Conservation (phyloP, 768 basidiomycete genomes). For the Neoboletus magnificus region DNA sequence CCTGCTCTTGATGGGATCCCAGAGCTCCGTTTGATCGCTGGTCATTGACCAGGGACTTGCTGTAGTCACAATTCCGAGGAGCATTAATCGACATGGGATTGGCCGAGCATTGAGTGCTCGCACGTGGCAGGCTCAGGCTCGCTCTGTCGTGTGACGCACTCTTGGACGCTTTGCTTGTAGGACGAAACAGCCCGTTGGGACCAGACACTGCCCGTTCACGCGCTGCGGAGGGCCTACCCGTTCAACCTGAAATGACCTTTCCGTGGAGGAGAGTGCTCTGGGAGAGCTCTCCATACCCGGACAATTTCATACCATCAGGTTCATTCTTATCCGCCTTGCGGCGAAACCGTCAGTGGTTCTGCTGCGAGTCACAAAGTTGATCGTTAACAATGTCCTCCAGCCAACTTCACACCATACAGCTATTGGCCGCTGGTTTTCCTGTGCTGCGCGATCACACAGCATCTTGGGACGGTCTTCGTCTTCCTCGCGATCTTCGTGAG, state of each 20-base stretch:
- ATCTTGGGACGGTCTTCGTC: constrained; percentile 73
- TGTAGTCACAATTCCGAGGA: constrained; percentile 14
- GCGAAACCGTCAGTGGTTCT: constrained; percentile 62
- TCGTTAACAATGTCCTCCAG: constrained; percentile 37
- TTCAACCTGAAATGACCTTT: constrained; percentile 14
- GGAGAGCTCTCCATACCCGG: constrained; percentile 71
- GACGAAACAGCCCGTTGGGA: not conserved
- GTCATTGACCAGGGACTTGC: not conserved
- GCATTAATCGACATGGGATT: constrained; percentile 6
- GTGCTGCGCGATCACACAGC: constrained; percentile 78
- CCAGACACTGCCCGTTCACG: not conserved
- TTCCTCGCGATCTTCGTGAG: constrained; percentile 80
- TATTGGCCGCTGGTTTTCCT: constrained; percentile 70
- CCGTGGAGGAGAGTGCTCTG: constrained; percentile 77
- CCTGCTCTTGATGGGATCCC: constrained; percentile 1
- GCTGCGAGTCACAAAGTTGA: constrained; percentile 4
- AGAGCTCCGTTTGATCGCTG: constrained; percentile 3
- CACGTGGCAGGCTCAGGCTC: constrained; percentile 11
- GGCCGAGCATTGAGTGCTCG: not conserved
- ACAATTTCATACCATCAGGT: constrained; percentile 76
- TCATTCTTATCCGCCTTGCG: constrained; percentile 76
- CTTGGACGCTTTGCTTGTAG: not conserved
- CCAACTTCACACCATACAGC: constrained; percentile 76
- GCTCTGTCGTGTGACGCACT: not conserved
- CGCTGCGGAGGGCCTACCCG: too few species aligned